phyloP scores from a whole-genome alignment of 441 rosid genomes.

The Sinapis alba region DNA sequence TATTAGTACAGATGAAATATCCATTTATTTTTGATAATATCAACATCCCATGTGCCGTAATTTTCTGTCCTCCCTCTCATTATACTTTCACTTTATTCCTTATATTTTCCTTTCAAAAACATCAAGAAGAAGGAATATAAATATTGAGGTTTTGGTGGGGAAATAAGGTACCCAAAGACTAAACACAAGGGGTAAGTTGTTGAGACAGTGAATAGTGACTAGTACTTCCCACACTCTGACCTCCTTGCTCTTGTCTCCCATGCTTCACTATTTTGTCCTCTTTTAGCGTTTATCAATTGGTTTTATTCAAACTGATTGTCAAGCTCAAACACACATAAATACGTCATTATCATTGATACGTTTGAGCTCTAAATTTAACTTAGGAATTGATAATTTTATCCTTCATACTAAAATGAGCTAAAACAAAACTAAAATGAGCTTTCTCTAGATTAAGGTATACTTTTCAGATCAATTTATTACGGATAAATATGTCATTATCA shows the following conservation, averaged over 20 bases:
- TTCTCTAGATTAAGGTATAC: too few species aligned
- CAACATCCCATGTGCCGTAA: neutral
- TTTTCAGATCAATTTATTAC: too few species aligned
- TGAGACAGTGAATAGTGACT: slow-evolving; percentile 17
- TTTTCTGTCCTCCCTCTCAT: neutral
- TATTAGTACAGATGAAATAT: neutral
- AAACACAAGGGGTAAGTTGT: slow-evolving; percentile 22
- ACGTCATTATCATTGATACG: neutral
- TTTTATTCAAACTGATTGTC: neutral
- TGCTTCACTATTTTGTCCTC: slow-evolving; percentile 27
- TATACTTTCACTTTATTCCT: slow-evolving; percentile 7
- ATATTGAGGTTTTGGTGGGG: slow-evolving; percentile 25
- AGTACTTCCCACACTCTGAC: slow-evolving; percentile 31
- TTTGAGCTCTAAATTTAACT: neutral
- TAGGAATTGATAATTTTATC: too few species aligned
- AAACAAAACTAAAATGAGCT: too few species aligned
- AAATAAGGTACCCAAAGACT: slow-evolving; percentile 22
- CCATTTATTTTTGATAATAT: slow-evolving; percentile 1
- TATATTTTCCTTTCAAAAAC: neutral
- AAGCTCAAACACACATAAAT: neutral
- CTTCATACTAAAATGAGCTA: too few species aligned
- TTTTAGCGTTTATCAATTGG: neutral
- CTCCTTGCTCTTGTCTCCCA: slow-evolving; percentile 33
- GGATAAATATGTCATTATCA: too few species aligned
- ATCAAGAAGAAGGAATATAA: neutral